Base-by-base conservation (phyloP, 2,329 filamentous ascomycete genomes). In the Claviceps pazoutovae region DNA sequence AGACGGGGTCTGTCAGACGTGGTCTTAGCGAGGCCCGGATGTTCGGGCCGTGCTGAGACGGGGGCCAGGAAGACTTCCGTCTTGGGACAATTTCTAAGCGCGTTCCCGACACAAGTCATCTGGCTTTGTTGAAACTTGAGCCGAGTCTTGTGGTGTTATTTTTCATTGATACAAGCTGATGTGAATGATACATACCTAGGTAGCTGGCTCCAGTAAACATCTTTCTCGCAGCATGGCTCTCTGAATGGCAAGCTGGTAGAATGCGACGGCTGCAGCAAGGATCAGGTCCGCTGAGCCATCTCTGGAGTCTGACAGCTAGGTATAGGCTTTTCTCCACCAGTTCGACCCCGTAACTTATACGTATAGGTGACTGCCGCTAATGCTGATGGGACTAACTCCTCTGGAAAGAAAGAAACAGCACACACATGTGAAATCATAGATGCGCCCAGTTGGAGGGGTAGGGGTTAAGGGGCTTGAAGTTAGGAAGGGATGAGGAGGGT, bases 251-350 rank as follows among this genome's bases (percentile, higher is more conserved):
- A 46, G 45, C 30, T 5, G 17, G 45, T 37, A 16, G 43, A 19
- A 51, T 54, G 53, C 53, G 53, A 54, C 53, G 53, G 53, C 53
- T 50, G 53, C 53, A 54, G 53, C 48, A 46, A 8, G 42, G 42
- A n/a, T 44, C 19, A 44, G 19, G 11, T 44, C 42, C 21, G 21
- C 21, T 43, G 17, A 7, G 7, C 41, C 9, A 23, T 21, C 14
- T 43, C 30, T 11, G 30, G 26, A 34, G 30, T 34, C 30, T 34
- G 30, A 34, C 30, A 11, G 30, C 30, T 34, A 21, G 19, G 19
- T 21, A 34, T 34, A 11, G 30, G 30, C 30, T 34, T 30, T 30
- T 34, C 30, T 34, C 30, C 30, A 34, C 30, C 30, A 34, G 30
- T 34, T 34, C 30, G 30, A 11, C 30, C 30, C 30, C 30, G 30